Evolutionary conservation across 2,329 filamentous ascomycete species (phyloP), one percentile per base, ranked within the genome.

Genomic region (Reticulascus tulasneorum): DNA sequence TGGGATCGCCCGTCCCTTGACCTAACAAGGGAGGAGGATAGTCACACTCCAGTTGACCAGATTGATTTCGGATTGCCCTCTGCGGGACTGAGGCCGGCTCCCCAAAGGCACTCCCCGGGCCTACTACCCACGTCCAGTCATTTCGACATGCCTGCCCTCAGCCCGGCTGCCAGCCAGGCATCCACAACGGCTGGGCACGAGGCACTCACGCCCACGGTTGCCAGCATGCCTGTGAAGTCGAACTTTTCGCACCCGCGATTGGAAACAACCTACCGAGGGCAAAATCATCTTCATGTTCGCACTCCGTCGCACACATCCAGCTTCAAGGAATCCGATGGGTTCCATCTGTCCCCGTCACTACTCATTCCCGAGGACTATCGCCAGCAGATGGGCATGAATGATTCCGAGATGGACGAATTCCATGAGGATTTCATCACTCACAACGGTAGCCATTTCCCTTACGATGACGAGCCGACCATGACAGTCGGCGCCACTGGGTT

Each of bases 1-100:
- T 83, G 79, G 79, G 75, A 79, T 39, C 71, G 73, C 12, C 62
- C 69, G 4, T 81, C 77, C 0, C 48, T 73, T 34, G 76, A 79
- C 30, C 41, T 64, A 25, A 53, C 48, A 17, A 57, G 58, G 34
- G 63, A 59, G 11, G 50, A 47, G 13, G 52, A 52, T 6, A 52
- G 43, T 7, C 40, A 48, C 5, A 50, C 51, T 5, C 47, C 46
- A 1, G 46, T 56, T 11, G 50, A 55, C 11, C 37, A 47, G 13
- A 33, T 35, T 5, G 23, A 26, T 18, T 40, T 29, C 4, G 29
- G 29, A 16, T 30, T 36, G 27, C 42, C 42, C 8, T 45, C 42
- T 9, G 25, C 27, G 13, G 42, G 40, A 7, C 21, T 44, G 34
- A 38, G 29, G 38, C 44, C 44, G 18, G 35, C 31, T 15, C 33